Evolutionary conservation across 2,329 filamentous ascomycete genomes (phyloP), one percentile per base, ranked within the genome.

Genomic region (Stemphylium beticola): DNA sequence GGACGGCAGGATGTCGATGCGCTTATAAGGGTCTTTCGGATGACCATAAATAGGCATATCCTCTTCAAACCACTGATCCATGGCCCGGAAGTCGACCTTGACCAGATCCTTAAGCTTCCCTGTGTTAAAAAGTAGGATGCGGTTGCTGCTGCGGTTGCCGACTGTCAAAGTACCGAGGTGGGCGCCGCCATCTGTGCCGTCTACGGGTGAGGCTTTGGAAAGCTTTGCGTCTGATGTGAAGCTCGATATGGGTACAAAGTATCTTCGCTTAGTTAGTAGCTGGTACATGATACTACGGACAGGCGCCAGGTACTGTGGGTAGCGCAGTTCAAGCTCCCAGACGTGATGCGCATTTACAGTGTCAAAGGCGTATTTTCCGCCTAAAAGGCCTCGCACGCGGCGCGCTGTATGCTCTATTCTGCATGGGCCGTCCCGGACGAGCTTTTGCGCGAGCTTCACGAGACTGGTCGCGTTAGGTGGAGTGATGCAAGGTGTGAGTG

Each of bases 1-100:
- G 0, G 85, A 87, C 1, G 77, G 76, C 4, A 89, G 70, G 22
- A 86, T 81, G 51, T 89, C 86, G 55, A 90, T 76, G 11, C 87
- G 81, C 61, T 87, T 87, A 74, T 83, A 88, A 0, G 87, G 87
- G 49, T 89, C 86, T 58, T 88, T 88, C 0, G 87, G 86, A 54
- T 90, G 87, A 3, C 84, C 79, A 62, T 81, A 81, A 49, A 88
- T 82, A 1, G 80, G 82, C 0, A 77, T 75, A 45, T 87, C 84
- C 72, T 88, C 86, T 64, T 87, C 85, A 60, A 81, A 81, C 80
- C 81, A 83, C 41, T 76, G 68, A 36, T 81, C 78, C 42, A 74
- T 42, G 4, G 61, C 64, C 4, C 53, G 36, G 44, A 75, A 74
- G 20, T 73, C 68, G 3, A 75, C 48, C 37, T 71, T 73, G 6